Evolutionary conservation across 805 yeast genomes (phyloP).

Genomic region (Kurtzmaniella cleridarum): DNA sequence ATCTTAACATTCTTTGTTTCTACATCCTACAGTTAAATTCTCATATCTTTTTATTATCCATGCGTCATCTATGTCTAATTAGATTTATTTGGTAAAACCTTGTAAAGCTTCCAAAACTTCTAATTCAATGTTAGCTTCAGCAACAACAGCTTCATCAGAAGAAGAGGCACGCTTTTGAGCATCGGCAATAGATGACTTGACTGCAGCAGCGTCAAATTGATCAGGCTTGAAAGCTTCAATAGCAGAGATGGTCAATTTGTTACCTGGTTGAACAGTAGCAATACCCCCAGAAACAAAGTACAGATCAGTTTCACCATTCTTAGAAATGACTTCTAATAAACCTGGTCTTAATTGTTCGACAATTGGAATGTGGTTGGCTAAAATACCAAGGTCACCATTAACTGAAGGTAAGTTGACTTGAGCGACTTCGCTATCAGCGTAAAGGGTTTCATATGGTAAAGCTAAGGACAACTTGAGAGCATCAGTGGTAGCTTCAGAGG

Average conservation of each 20-base stretch:
- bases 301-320: constrained; percentile 64
- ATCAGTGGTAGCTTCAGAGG: constrained; percentile 70
- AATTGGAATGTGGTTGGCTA: constrained; percentile 96
- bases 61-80: not conserved
- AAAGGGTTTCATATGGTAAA: constrained; percentile 77
- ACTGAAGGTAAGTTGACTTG: constrained; percentile 94
- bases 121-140: constrained; percentile 91
- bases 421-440: constrained; percentile 48
- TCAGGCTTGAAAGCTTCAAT: constrained; percentile 93
- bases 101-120: constrained; percentile 95
- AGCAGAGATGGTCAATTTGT: constrained; percentile 83
- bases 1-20: no score
- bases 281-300: constrained; percentile 94
- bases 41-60: not conserved
- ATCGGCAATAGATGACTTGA: constrained; percentile 78
- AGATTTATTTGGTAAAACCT: constrained; percentile 62
- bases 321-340: constrained; percentile 83
- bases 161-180: constrained; percentile 89
- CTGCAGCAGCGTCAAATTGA: constrained; percentile 73
- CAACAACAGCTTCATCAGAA: constrained; percentile 81
- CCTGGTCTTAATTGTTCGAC: constrained; percentile 97
- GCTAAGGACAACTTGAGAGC: constrained; percentile 84
- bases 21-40: no score
- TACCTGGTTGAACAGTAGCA: constrained; percentile 93
- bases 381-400: constrained; percentile 93